Percentiles rank a stretch among this genome's conserved stretches.
These are phyloP conservation scores for Monosporozyma unispora DNA, from an alignment of 805 yeast species.

Conservation along the genomic window DNA sequence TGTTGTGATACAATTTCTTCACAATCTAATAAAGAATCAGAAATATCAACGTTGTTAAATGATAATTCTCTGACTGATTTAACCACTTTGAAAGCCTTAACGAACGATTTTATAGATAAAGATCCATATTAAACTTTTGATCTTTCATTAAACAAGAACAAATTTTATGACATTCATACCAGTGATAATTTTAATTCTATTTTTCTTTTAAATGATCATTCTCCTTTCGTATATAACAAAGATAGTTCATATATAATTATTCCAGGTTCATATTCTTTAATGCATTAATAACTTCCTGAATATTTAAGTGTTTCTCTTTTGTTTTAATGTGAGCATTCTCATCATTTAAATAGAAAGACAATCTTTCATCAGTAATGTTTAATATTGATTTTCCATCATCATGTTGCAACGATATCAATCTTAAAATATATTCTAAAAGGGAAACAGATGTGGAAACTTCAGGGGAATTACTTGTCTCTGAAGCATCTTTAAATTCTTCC, in stretches of 20 bases:
- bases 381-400: slow-evolving; percentile 47
- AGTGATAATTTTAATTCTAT: not conserved
- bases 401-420: slow-evolving; percentile 52
- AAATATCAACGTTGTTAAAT: not conserved
- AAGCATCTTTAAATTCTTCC: slow-evolving; percentile 18
- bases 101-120: not conserved
- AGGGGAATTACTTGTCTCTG: slow-evolving; percentile 12
- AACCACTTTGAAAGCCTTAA: not conserved
- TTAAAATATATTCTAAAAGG: slow-evolving; percentile 51
- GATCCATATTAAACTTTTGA: not conserved
- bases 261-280: slow-evolving; percentile 3
- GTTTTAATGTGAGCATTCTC: slow-evolving; percentile 30
- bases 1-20: not conserved
- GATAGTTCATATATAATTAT: not conserved
- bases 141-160: not conserved
- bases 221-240: not conserved
- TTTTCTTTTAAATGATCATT: not conserved
- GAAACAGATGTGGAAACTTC: slow-evolving; percentile 38
- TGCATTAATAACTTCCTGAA: slow-evolving; percentile 5
- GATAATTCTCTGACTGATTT: not conserved
- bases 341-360: slow-evolving; percentile 52
- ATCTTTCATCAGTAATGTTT: slow-evolving; percentile 55
- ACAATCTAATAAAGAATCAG: not conserved
- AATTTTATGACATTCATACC: not conserved
- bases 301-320: not conserved